These are phyloP conservation scores for Epichloe uncinata DNA, from an alignment of 2,329 filamentous ascomycete genomes.

Conservation along the genomic window DNA sequence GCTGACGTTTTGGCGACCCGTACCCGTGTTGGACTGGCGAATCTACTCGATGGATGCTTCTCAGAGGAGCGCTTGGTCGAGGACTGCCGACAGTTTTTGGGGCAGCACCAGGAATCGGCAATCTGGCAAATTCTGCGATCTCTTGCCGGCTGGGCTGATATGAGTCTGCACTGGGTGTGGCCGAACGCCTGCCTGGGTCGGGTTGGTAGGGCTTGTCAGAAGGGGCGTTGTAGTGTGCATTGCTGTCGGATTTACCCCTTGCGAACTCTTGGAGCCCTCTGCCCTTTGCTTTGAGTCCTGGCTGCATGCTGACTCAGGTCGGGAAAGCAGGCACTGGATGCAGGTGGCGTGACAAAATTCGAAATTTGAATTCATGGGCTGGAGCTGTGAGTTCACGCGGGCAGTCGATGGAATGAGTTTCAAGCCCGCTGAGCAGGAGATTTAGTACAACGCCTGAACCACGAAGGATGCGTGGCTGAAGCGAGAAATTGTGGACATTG, in stretches of 20 bases:
- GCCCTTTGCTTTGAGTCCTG: slow-evolving; percentile 18
- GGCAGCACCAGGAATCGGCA: slow-evolving; percentile 20
- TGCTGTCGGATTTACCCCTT: slow-evolving; percentile 13
- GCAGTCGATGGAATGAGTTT: no score
- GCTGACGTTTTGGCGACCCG: slow-evolving; percentile 10
- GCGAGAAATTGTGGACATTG: background rate
- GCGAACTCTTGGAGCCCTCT: slow-evolving; percentile 20
- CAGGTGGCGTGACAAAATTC: background rate
- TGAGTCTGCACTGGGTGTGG: slow-evolving; percentile 7
- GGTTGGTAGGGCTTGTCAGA: slow-evolving; percentile 8
- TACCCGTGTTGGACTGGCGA: slow-evolving; percentile 8
- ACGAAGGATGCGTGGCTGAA: background rate
- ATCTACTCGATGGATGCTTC: slow-evolving; percentile 11
- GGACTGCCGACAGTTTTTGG: slow-evolving; percentile 6
- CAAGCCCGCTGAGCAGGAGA: no score
- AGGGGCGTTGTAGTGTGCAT: slow-evolving; percentile 10
- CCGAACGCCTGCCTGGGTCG: slow-evolving; percentile 9
- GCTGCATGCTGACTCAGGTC: slow-evolving; percentile 14
- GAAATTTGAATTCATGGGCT: background rate
- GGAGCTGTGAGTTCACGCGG: background rate
- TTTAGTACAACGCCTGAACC: background rate
- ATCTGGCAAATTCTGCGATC: slow-evolving; percentile 21
- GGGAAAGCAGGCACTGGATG: background rate
- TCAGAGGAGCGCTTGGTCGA: background rate
- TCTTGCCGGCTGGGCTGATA: slow-evolving; percentile 14